A percentile compares a stretch with the other conserved stretches of the same genome.
These are phyloP conservation scores for Coniochaeta prunicola DNA, from an alignment of 2,329 filamentous ascomycete genomes.

Conservation along the genomic window DNA sequence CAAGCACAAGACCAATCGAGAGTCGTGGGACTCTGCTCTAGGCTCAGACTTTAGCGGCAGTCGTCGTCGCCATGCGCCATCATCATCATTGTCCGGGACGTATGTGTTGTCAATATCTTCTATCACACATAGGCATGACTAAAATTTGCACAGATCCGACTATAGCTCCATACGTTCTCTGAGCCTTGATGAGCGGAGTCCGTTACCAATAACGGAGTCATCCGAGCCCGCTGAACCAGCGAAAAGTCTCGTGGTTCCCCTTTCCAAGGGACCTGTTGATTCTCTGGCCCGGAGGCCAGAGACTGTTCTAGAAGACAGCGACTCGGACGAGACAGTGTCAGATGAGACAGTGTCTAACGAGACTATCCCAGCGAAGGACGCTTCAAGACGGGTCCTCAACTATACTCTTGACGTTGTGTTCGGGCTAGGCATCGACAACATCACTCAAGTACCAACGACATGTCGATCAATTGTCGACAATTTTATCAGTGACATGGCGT, in stretches of 20 bases:
- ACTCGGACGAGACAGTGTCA: background rate
- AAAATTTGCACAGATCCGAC: background rate
- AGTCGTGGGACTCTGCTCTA: background rate
- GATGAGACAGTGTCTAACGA: conserved; percentile 4
- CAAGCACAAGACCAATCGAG: background rate
- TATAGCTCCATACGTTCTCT: background rate
- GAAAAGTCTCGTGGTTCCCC: background rate
- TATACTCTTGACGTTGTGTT: conserved; percentile 5
- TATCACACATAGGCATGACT: background rate
- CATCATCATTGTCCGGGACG: background rate
- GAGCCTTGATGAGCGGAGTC: background rate
- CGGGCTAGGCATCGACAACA: background rate
- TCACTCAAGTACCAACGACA: background rate
- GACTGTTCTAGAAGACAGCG: background rate
- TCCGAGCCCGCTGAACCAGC: background rate
- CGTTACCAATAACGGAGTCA: background rate
- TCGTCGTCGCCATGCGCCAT: background rate
- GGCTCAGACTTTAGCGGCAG: background rate
- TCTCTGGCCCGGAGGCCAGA: background rate
- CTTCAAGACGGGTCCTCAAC: conserved; percentile 5
- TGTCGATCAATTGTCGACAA: conserved; percentile 5
- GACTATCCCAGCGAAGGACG: conserved; percentile 1
- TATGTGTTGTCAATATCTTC: background rate
- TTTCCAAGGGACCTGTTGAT: background rate
- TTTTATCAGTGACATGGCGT: conserved; percentile 5